Conservation (phyloP, 768 basidiomycete species). For the Boletus huronensis region DNA sequence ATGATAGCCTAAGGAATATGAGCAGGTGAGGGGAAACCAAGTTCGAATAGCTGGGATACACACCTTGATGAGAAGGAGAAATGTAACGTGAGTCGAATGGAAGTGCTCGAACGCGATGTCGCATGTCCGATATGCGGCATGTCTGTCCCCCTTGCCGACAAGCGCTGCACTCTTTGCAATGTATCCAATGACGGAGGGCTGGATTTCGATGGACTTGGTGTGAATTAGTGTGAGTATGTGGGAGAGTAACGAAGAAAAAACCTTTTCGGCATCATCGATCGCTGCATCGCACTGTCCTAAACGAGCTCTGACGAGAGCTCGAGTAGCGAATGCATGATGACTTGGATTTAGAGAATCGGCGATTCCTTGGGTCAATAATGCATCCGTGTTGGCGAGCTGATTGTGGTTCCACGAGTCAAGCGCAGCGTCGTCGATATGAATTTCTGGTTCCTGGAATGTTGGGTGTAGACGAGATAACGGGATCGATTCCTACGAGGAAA, state of each 20-base stretch:
- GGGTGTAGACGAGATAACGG: too few species aligned
- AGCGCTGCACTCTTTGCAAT: too few species aligned
- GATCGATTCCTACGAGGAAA: too few species aligned
- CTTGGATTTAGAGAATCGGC: not conserved
- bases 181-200: too few species aligned
- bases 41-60: too few species aligned
- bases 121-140: not conserved
- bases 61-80: not conserved
- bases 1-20: too few species aligned
- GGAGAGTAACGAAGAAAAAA: too few species aligned
- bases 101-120: not conserved
- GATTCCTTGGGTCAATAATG: not conserved
- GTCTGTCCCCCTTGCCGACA: not conserved
- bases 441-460: not conserved
- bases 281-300: too few species aligned
- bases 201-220: too few species aligned
- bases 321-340: not conserved
- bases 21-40: too few species aligned
- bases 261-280: too few species aligned
- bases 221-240: too few species aligned
- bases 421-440: not conserved
- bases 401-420: not conserved
- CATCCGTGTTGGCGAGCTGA: not conserved
- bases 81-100: not conserved
- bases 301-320: not conserved